These are phyloP conservation scores for Polygonum maritimum DNA, from an alignment of 148 eudicot genomes.

Conservation along the genomic window DNA sequence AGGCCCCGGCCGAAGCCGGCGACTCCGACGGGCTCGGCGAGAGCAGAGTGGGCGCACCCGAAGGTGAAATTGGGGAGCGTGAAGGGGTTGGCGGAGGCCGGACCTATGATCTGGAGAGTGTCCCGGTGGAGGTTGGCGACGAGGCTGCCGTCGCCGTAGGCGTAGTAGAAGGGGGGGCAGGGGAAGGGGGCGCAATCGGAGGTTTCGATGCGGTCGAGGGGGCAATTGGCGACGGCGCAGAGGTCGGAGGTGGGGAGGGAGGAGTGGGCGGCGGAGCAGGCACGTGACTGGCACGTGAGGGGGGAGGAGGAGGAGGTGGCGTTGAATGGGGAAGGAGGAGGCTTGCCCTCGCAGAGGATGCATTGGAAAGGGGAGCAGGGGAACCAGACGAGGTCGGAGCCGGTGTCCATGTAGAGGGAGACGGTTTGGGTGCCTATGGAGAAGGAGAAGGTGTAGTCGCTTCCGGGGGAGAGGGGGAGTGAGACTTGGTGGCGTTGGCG, in stretches of 20 bases:
- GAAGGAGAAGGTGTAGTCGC: conserved; percentile 70
- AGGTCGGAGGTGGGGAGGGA: conserved; percentile 58
- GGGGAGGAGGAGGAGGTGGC: conserved; percentile 31
- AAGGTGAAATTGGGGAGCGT: conserved; percentile 53
- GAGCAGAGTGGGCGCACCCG: conserved; percentile 69
- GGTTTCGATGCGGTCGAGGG: conserved; percentile 52
- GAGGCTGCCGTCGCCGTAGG: conserved; percentile 87
- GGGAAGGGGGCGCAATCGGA: conserved; percentile 34
- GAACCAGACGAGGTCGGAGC: conserved; percentile 84
- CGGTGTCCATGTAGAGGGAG: conserved; percentile 89
- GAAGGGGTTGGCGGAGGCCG: conserved; percentile 17
- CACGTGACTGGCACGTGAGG: conserved; percentile 56
- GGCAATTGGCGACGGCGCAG: conserved; percentile 72
- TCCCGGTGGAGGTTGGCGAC: conserved; percentile 46
- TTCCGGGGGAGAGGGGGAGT: conserved; percentile 76
- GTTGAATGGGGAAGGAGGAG: conserved; percentile 37
- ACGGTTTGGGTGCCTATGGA: conserved; percentile 47
- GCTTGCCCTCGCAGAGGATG: conserved; percentile 73
- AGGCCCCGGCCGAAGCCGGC: conserved; percentile 86
- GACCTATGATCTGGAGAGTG: conserved; percentile 27
- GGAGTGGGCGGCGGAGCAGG: conserved; percentile 77
- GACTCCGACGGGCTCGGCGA: conserved; percentile 82
- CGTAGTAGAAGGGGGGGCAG: conserved; percentile 75
- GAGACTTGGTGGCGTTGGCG: conserved; percentile 39
- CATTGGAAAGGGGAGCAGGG: conserved; percentile 76